Conservation (phyloP, 805 yeast genomes). For the Yamadazyma endophytica region DNA sequence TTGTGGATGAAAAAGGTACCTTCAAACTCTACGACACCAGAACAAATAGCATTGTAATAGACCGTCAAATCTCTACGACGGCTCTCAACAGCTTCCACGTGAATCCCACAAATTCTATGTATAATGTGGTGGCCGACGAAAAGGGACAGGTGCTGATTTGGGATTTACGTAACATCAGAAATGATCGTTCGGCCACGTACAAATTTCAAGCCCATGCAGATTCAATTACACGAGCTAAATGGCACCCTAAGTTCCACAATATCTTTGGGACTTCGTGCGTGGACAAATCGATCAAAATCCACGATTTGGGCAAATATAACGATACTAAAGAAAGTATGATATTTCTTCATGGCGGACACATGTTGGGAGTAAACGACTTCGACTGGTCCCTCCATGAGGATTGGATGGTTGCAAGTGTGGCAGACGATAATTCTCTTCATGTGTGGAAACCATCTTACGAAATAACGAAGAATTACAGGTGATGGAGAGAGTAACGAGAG, state of each 20-base stretch:
- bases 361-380: constrained; percentile 80
- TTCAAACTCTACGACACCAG: constrained; percentile 56
- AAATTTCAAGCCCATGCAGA: constrained; percentile 34
- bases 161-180: constrained; percentile 53
- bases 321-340: constrained; percentile 23
- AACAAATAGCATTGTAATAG: constrained; percentile 7
- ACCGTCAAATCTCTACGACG: constrained; percentile 10
- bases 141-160: constrained; percentile 53
- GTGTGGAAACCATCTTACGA: constrained; percentile 66
- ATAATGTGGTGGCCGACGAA: constrained; percentile 66
- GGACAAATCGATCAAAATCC: constrained; percentile 58
- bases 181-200: constrained; percentile 1
- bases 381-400: constrained; percentile 76
- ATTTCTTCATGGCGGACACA: constrained; percentile 83
- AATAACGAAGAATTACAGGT: constrained; percentile 7
- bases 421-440: constrained; percentile 85
- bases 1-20: constrained; percentile 62
- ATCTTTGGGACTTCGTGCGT: constrained; percentile 64
- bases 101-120: constrained; percentile 51
- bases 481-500: background rate
- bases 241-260: constrained; percentile 59
- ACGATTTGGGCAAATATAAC: constrained; percentile 43
- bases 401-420: constrained; percentile 70
- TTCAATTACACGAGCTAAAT: constrained; percentile 60
- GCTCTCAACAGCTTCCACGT: constrained; percentile 59